Base-by-base conservation (phyloP, 371 early-diverging fungal genomes). In the Gilbertella persicaria region DNA sequence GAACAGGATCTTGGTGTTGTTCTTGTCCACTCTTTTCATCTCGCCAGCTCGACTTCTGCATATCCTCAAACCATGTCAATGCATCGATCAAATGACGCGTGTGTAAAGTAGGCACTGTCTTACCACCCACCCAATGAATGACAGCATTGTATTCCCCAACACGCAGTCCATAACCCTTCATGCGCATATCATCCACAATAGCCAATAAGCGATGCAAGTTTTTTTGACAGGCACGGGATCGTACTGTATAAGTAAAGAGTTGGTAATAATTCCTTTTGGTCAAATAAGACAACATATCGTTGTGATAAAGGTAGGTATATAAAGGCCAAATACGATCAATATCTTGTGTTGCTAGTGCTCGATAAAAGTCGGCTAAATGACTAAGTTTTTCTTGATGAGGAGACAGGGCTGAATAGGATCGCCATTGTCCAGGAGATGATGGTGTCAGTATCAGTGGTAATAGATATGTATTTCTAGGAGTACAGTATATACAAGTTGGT, bases 301-400 rank as follows among this genome's bases (percentile, higher is more conserved):
- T 54, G 20, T 65, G 58, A 45, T 70, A 71, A 2, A 78, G 40
- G 10, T 51, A 54, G 26, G 50, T 62, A 47, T 78, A 78, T 36
- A 67, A 16, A n/a, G 78, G 75, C 78, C 78, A 78, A n/a, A 78
- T 68, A 16, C 40, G 57, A 23, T 73, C 74, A 26, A 78, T 63
- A 44, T 74, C 69, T 45, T 74, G 70, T 5, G 78, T 72, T 6
- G 69, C 58, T 26, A 78, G 48, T 4, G 60, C 53, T 44, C 63
- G 58, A 30, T 78, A 60, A 30, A 78, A 70, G 42, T 69, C 57
- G 5, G 73, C 68, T 16, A 74, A 36, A n/a, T 62, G 29, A 0
- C 44, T 23, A 20, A 62, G 45, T 49, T 64, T 70, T 46, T 62
- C 33, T 38, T 49, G 23, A 19, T 29, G 33, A 10, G 10, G 33